These are phyloP conservation scores for Solanum chmielewskii DNA, from an alignment of 257 asterid genomes.

Conservation along the genomic window DNA sequence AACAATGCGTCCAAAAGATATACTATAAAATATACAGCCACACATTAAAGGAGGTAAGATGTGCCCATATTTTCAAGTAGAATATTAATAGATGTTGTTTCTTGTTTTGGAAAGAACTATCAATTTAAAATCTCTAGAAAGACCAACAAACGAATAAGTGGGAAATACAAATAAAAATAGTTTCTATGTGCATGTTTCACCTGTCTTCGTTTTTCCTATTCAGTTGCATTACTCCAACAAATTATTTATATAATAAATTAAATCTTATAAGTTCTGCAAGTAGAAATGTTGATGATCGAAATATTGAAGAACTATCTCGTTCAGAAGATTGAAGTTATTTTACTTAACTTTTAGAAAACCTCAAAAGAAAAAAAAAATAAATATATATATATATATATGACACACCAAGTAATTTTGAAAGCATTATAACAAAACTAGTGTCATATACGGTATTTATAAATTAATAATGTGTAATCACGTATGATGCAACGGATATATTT, in stretches of 20 bases:
- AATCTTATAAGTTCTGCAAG: background rate
- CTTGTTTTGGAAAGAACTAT: background rate
- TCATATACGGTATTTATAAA: background rate
- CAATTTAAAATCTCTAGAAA: background rate
- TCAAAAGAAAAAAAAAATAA: too few relatives aligned
- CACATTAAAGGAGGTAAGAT: background rate
- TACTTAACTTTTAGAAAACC: background rate
- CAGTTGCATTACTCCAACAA: background rate
- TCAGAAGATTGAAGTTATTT: background rate
- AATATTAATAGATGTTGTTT: background rate
- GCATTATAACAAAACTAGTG: background rate
- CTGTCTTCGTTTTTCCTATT: background rate
- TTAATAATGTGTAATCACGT: background rate
- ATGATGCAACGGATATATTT: background rate
- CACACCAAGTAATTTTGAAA: background rate
- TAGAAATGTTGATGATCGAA: background rate
- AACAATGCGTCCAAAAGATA: background rate
- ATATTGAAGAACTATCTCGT: background rate
- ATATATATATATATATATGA: too few relatives aligned
- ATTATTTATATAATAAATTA: background rate
- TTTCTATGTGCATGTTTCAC: background rate
- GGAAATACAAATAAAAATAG: background rate
- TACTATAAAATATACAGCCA: background rate
- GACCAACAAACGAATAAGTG: background rate
- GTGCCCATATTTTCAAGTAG: background rate